Conservation (phyloP, 176 grass and related monocot species). For the Aegilops tauschii region DNA sequence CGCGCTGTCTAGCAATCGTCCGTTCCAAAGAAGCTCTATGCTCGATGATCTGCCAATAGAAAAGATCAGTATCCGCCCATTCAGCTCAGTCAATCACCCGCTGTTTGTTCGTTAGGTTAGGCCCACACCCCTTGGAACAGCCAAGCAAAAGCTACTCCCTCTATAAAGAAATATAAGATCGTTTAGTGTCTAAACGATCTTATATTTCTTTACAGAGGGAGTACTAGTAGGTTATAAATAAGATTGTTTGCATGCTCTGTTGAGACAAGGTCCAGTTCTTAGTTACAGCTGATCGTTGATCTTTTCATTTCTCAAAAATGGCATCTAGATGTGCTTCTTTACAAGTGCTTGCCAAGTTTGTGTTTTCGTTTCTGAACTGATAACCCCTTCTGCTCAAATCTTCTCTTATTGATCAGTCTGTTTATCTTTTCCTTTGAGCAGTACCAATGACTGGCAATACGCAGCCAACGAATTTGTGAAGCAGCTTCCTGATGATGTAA, state of each 20-base stretch:
- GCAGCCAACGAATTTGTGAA: conserved; percentile 65
- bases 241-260: not conserved
- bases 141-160: not conserved
- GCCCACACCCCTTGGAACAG: not conserved
- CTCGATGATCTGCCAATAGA: not conserved
- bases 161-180: too few relatives aligned
- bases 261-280: not conserved
- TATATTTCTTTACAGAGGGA: too few relatives aligned
- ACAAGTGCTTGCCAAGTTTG: not conserved
- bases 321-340: not conserved
- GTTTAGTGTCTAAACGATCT: too few relatives aligned
- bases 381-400: not conserved
- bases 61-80: not conserved
- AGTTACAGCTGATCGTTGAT: not conserved
- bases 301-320: not conserved
- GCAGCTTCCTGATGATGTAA: conserved; percentile 65
- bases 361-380: not conserved
- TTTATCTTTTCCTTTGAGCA: conserved; percentile 33
- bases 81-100: not conserved
- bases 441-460: conserved; percentile 80
- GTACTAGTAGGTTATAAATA: not conserved
- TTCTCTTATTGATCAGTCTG: not conserved
- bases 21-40: not conserved
- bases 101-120: not conserved
- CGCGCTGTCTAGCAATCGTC: too few relatives aligned